phyloP scores from a whole-genome alignment of 1,139 yeast genomes.

The Wickerhamomyces sp. region DNA sequence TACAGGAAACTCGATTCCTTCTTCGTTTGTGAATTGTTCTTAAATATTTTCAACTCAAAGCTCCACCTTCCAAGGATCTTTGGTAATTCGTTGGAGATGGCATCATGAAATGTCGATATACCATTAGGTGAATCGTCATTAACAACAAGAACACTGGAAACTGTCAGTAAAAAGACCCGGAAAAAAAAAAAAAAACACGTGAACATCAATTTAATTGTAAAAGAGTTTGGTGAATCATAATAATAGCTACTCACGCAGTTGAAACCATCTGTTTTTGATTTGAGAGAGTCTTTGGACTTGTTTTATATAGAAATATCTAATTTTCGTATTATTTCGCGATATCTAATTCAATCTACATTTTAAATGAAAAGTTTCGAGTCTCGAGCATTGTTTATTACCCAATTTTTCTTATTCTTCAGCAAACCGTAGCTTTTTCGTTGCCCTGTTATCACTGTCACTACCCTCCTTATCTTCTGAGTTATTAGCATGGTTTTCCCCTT shows the following conservation, averaged over 20 bases:
- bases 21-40: constrained; percentile 36
- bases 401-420: too few species aligned
- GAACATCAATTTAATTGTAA: too few species aligned
- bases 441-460: constrained; percentile 1
- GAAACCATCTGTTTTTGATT: constrained; percentile 1
- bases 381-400: too few species aligned
- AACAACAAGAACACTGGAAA: constrained; percentile 38
- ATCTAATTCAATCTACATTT: too few species aligned
- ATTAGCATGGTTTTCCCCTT: constrained; percentile 5
- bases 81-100: constrained; percentile 47
- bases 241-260: constrained; percentile 5
- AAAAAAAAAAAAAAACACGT: too few species aligned
- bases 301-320: too few species aligned
- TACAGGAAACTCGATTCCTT: constrained; percentile 35
- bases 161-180: not conserved
- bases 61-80: constrained; percentile 46
- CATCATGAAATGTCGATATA: constrained; percentile 48
- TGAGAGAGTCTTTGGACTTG: too few species aligned
- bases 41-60: constrained; percentile 45
- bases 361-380: too few species aligned
- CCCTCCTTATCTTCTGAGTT: constrained; percentile 1
- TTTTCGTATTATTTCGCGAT: too few species aligned
- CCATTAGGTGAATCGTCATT: constrained; percentile 48
- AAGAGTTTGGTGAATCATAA: too few species aligned
- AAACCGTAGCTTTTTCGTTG: constrained; percentile 15